Base-by-base conservation (phyloP, 106 monocot species). In the Amphibolis antarctica region DNA sequence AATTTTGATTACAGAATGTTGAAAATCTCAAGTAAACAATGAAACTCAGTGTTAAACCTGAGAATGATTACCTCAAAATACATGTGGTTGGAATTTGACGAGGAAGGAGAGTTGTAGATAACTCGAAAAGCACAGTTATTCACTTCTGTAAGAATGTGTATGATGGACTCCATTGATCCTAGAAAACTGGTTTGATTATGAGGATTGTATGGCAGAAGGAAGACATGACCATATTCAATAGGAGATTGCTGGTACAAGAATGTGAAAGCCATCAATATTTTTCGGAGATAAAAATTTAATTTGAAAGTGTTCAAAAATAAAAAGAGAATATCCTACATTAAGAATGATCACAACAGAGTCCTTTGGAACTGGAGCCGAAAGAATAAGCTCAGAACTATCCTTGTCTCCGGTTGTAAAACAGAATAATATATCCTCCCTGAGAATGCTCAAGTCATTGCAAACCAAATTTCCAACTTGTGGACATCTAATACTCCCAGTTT, bases 151-250 rank as follows among this genome's bases (percentile, higher is more conserved):
- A 80, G 68, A 60, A 80, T 67, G 56, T 20, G 65, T 45, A 54
- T 5, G 57, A 82, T 54, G 49, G 75, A 59, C 44, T 70, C 69
- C 30, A 89, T 42, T 20, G 73, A 73, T 62, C 31, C 67, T 53
- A 75, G 10, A 64, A 49, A 52, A 63, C 63, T 47, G 23, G 63
- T 51, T 42, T 51, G 59, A 36, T 30, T 20, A 71, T 73, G 42
- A 28, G 43, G 36, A 22, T 28, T 43, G 60, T 72, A 75, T 42
- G 85, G 85, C 12, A 89, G 69, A 79, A 89, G 71, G 63, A 77
- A 85, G 53, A 89, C 51, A 55, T 89, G 85, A 10, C 89, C 89
- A 64, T 89, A 89, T 51, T 85, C 89, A 36, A 80, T 48, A 51
- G 89, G 89, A 70, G 72, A 79, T 55, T 56, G 73, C 89, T 89